Evolutionary conservation across 768 basidiomycete species (phyloP), one percentile per base, ranked within the genome.

Genomic region (Suillus sp.): DNA sequence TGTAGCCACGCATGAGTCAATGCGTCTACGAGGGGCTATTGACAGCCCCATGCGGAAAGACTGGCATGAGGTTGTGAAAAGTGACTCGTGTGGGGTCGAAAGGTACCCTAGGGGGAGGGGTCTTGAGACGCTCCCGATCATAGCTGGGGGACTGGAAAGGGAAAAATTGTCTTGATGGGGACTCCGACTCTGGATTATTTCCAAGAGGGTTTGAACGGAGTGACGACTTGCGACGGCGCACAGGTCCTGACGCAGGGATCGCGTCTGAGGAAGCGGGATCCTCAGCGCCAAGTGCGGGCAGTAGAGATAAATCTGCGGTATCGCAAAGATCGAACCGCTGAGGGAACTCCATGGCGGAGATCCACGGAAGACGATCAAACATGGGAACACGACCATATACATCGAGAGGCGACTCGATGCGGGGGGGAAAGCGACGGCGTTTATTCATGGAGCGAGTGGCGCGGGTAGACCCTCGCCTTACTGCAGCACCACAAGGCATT

Each of bases 291-390:
- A 40, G 18, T 60, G 74, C 65, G 30, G 79, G 79, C n/a, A 88
- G 69, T 65, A 86, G 84, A 1, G 88, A 89, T 50, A 89, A 82
- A 75, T 90, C 88, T 61, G 88, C 87, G 64, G 88, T 83, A 68
- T 89, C 86, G 70, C 79, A 80, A 20, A 75, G 75, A 68, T 79
- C 77, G 68, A 77, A 61, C 59, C 82, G 78, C 16, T 81, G 77
- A 7, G 82, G 65, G 59, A 75, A 64, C 59, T 90, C 84, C 57
- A 90, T 76, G 9, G 83, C 79, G 30, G 86, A 79, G 59, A 88
- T 86, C 88, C 89, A 91, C 4, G 89, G 86, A 11, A 91, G 81
- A 32, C 80, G 77, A 76, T 90, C 89, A 70, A 90, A 88, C 48
- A 77, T 66, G 53, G 78, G 66, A 42, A 71, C 63, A 2, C 77